Base-by-base conservation (phyloP, 495 filamentous ascomycete species). In the Xylaria curta region DNA sequence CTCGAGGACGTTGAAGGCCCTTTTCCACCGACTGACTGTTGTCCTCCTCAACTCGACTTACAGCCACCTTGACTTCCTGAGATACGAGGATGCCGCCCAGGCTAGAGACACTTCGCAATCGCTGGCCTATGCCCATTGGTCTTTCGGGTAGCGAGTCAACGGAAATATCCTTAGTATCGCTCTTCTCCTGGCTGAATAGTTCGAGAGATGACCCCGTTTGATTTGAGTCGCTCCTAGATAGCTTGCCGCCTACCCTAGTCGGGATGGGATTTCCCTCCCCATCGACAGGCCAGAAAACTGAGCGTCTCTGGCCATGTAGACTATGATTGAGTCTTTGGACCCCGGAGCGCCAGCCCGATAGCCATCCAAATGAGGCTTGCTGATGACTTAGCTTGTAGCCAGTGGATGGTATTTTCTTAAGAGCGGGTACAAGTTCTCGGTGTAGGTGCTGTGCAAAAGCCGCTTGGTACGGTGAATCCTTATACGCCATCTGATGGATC, bases 31-130 rank as follows among this genome's bases (percentile, higher is more conserved):
- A 36, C 15, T 47, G 62, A 53, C 62, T 66, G n/a, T 51, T 26
- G 36, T 36, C 26, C 47, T 77, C 75, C 28, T 75, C 73, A 12
- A 68, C 66, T 58, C 82, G 33, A 40, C 67, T 70, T 68, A 88
- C 80, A 69, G 88, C 87, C 21, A 89, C 81, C 21, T 84, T 80
- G 42, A 87, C 84, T 71, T 87, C 85, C 63, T 85, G 86, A 46
- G 81, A 85, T 33, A 88, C 85, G 70, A 87, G 82, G 73, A 89
- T 90, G 59, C 86, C 86, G 9, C 85, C 80, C 31, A 85, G 76
- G 66, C 56, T 49, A 36, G 53, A 28, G 13, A 38, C 56, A 8
- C 7, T 61, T 12, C 36, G 33, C 36, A 28, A 10, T 24, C 13
- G 26, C 47, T 47, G 28, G 19, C 4, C 36, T 12, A 31, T 44